Evolutionary conservation across 2,329 filamentous ascomycete species (phyloP), one percentile per base, ranked within the genome.

Genomic region (Colletotrichum trifolii): DNA sequence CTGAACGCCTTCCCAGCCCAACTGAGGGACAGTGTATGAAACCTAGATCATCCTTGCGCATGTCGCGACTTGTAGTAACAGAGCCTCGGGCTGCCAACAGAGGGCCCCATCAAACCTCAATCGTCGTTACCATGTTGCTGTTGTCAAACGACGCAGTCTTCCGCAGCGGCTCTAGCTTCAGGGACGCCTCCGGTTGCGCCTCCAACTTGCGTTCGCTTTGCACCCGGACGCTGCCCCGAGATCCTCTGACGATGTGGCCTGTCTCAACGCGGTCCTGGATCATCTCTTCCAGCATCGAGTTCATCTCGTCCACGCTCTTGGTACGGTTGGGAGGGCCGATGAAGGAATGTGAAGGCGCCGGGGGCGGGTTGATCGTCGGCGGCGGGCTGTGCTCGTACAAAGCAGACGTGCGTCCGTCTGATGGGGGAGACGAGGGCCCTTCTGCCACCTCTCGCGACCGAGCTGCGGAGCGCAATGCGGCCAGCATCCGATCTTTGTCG

Each of bases 401-500:
- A 17, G 67, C 52, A 36, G 74, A 77, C 33, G 74, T 40, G 69
- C 65, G 15, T 56, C 70, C 39, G 72, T 70, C 54, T 69, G 25
- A 25, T 25, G 25, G 25, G 25, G 25, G 4, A 25, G 25, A 25
- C 25, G 71, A 13, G 57, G 64, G 15, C 67, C 68, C 83, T 69
- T 95, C 91, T 6, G 93, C 93, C 4, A 89, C 87, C 68, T 97
- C 95, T 54, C 94, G 88, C 68, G 95, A 96, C 60, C 94, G 89
- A 10, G 94, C 91, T 2, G 94, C 94, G 68, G 88, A 95, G 46
- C 94, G 89, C 57, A 99, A 83, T 1, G 96, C 96, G 4, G 90
- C 83, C 57, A 98, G 84, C 94, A 98, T 99, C 10, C 91, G 88
- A 75, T 97, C 95, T 76, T 97, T 97, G 79, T 98, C 95, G 71